Conservation (phyloP, 257 asterid species). For the Leonotis leonurus region DNA sequence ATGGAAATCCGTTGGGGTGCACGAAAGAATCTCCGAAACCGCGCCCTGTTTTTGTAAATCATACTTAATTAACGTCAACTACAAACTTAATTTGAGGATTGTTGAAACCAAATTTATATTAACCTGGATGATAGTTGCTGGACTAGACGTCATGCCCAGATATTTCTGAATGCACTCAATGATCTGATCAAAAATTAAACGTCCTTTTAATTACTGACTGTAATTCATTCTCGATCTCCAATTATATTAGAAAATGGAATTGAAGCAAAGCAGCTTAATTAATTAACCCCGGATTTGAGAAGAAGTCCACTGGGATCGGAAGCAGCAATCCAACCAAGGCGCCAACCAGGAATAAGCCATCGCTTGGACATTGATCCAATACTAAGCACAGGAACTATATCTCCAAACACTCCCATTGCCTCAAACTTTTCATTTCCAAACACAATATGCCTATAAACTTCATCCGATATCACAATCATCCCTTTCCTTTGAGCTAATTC, state of each 20-base stretch:
- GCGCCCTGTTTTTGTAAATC: conserved; percentile 43
- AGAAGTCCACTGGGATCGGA: conserved; percentile 56
- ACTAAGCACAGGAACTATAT: conserved; percentile 43
- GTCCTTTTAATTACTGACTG: too few relatives aligned
- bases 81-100: too few relatives aligned
- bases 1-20: conserved; percentile 37
- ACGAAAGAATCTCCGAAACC: conserved; percentile 40
- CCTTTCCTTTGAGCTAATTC: conserved; percentile 53
- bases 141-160: conserved; percentile 32
- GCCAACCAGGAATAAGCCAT: conserved; percentile 80
- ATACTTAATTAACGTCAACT: too few relatives aligned
- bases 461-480: conserved; percentile 55
- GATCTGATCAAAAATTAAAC: too few relatives aligned
- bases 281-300: conserved; percentile 44
- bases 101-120: too few relatives aligned
- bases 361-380: conserved; percentile 63
- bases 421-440: conserved; percentile 39
- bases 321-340: conserved; percentile 62
- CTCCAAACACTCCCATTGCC: conserved; percentile 49
- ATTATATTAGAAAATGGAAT: too few relatives aligned
- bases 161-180: conserved; percentile 39
- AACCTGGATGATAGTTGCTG: conserved; percentile 46
- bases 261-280: too few relatives aligned
- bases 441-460: conserved; percentile 51
- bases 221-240: too few relatives aligned